These are phyloP conservation scores for Bipolaris sorokiniana DNA, from an alignment of 2,329 filamentous ascomycete species.

Conservation along the genomic window DNA sequence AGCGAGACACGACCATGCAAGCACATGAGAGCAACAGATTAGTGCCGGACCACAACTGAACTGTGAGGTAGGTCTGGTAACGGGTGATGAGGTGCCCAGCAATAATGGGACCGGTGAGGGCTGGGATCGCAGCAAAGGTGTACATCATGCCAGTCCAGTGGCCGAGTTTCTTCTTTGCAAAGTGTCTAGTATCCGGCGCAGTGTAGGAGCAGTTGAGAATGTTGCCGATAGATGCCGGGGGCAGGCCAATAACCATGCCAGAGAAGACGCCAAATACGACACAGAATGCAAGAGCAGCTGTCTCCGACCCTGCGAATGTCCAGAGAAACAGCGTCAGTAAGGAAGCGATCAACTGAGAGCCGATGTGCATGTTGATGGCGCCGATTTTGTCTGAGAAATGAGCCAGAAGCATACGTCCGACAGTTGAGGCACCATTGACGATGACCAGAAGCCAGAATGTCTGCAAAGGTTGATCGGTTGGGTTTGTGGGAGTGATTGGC, in stretches of 20 bases:
- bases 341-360: conserved; percentile 50
- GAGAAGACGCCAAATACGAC: conserved; percentile 57
- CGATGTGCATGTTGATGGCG: conserved; percentile 55
- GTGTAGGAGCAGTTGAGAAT: conserved; percentile 50
- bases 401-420: conserved; percentile 55
- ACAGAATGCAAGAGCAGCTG: conserved; percentile 55
- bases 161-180: conserved; percentile 52
- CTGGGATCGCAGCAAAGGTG: conserved; percentile 52
- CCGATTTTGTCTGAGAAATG: conserved; percentile 54
- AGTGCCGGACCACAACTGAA: conserved; percentile 56
- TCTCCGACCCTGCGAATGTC: conserved; percentile 49
- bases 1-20: conserved; percentile 50
- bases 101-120: conserved; percentile 56
- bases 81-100: conserved; percentile 54
- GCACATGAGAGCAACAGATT: conserved; percentile 50
- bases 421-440: conserved; percentile 57
- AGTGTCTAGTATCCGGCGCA: conserved; percentile 30
- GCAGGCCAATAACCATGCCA: conserved; percentile 58
- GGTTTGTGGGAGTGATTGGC: conserved; percentile 10
- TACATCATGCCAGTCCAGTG: conserved; percentile 63
- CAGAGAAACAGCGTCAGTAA: conserved; percentile 55
- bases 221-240: conserved; percentile 57
- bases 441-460: conserved; percentile 58
- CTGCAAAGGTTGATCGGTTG: conserved; percentile 46
- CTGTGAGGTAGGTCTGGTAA: conserved; percentile 52